Evolutionary conservation across 805 yeast species (phyloP), one percentile per base, ranked within the genome.

Genomic region (Scheffersomyces coipomensis): DNA sequence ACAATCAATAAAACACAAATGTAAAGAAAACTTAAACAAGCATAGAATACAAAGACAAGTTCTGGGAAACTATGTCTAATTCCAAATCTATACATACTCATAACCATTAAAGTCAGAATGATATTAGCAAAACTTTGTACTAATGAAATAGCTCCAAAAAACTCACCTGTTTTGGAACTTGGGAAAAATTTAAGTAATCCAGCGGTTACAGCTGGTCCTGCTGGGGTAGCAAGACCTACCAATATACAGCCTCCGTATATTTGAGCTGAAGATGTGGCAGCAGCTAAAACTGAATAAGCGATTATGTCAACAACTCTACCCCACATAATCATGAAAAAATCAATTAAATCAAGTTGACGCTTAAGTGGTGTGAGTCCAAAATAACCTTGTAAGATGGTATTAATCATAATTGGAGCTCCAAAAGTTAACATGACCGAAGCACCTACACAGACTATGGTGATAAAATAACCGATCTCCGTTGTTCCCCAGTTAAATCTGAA

Each of bases 151-250:
- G 47, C 54, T 13, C 52, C 52, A 33, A 46, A 46, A 16, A 48
- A 31, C 21, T 43, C 43, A 9, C 54, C 54, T 5, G 40, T 40
- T 30, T 38, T 46, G 16, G 48, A 44, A 13, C 29, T 75, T 2
- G 78, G 76, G 42, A 69, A 75, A 53, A 80, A 79, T 55, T 85
- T 85, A 38, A 80, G 66, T 9, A 83, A 58, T 1, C 83, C 46
- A 0, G 85, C 68, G 50, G 75, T 81, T 7, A 80, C 44, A 0
- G 81, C 68, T 1, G 93, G 91, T 0, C 74, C 59, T 1, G 70
- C 61, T 1, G 77, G 38, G 0, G 79, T 66, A 2, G 80, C 78
- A 23, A 80, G 51, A 0, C 80, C 57, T 2, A 69, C 59, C 11
- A 78, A 54, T 2, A 37, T 42, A 19, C 27, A 24, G 5, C 29